These are phyloP conservation scores for Colletotrichum sublineola DNA, from an alignment of 2,329 filamentous ascomycete genomes.

Conservation along the genomic window DNA sequence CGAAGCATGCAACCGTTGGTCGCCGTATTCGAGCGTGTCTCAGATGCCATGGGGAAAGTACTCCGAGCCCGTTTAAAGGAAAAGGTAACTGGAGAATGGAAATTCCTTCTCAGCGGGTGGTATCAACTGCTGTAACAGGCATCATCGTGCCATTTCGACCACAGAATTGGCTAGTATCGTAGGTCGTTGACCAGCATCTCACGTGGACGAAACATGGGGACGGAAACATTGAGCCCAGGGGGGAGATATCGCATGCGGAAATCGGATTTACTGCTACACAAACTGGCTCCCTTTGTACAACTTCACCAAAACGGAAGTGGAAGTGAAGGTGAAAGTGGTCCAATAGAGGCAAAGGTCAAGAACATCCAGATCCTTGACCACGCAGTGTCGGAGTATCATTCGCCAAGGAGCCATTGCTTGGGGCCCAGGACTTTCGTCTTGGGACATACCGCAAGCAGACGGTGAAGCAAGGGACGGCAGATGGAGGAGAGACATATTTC, in stretches of 20 bases:
- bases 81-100: conserved; percentile 6
- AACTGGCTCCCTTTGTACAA: conserved; percentile 26
- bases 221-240: conserved; percentile 10
- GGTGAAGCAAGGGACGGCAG: conserved; percentile 1
- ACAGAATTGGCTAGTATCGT: neutral
- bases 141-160: neutral
- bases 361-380: conserved; percentile 27
- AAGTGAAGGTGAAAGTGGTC: neutral
- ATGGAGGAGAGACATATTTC: conserved; percentile 23
- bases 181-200: conserved; percentile 19
- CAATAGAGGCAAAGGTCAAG: conserved; percentile 19
- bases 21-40: conserved; percentile 26
- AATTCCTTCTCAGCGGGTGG: neutral
- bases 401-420: conserved; percentile 14
- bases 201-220: conserved; percentile 25
- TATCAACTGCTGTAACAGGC: neutral
- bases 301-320: neutral
- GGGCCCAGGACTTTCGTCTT: neutral
- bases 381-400: conserved; percentile 8
- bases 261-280: neutral
- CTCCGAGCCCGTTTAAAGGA: conserved; percentile 15
- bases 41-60: conserved; percentile 13
- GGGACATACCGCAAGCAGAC: conserved; percentile 28
- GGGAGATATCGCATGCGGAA: conserved; percentile 27
- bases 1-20: conserved; percentile 28